A percentile compares a stretch with the other conserved stretches of the same genome.
Evolutionary conservation across 345 rosid genomes (phyloP).

Genomic region (Gossypioides kirkii): DNA sequence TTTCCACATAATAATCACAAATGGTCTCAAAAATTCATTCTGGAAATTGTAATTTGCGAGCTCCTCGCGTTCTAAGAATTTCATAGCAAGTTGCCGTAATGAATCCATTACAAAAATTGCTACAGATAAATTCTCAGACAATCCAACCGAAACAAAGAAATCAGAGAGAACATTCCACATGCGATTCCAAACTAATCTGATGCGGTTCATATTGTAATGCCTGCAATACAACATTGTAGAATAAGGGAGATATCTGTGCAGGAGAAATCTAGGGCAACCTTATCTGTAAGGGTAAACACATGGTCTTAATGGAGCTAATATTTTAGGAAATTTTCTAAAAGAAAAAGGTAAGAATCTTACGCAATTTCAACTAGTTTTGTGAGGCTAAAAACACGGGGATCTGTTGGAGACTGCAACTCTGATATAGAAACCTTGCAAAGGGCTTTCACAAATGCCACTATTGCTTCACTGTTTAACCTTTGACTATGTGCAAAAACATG

Average conservation of each 20-base stretch:
- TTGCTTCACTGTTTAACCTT: conserved; percentile 88
- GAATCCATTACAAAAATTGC: conserved; percentile 99
- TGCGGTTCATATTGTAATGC: conserved; percentile 97
- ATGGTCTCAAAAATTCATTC: conserved; percentile 93
- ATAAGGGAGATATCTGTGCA: not conserved
- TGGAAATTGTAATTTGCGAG: conserved; percentile 96
- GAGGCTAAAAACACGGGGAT: conserved; percentile 96
- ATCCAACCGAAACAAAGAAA: conserved; percentile 93
- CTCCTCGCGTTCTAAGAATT: conserved; percentile 96
- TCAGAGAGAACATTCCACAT: conserved; percentile 96
- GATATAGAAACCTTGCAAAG: conserved; percentile 92
- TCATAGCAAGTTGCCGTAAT: conserved; percentile 94
- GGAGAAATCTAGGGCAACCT: not conserved
- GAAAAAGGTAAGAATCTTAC: conserved; percentile 43
- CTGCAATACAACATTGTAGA: conserved; percentile 36
- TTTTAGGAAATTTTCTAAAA: not conserved
- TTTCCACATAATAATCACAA: conserved; percentile 91
- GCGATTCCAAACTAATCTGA: conserved; percentile 95
- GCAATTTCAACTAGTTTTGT: conserved; percentile 97
- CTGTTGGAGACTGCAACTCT: conserved; percentile 95
- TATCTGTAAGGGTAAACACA: not conserved
- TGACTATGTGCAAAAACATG: conserved; percentile 97
- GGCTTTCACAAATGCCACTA: conserved; percentile 93
- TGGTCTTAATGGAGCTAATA: not conserved
- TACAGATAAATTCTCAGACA: conserved; percentile 95